Percentiles rank a stretch among this genome's conserved stretches.
These are phyloP conservation scores for Phytophthora syringae DNA, from an alignment of 352 stramenopile genomes.

Conservation along the genomic window DNA sequence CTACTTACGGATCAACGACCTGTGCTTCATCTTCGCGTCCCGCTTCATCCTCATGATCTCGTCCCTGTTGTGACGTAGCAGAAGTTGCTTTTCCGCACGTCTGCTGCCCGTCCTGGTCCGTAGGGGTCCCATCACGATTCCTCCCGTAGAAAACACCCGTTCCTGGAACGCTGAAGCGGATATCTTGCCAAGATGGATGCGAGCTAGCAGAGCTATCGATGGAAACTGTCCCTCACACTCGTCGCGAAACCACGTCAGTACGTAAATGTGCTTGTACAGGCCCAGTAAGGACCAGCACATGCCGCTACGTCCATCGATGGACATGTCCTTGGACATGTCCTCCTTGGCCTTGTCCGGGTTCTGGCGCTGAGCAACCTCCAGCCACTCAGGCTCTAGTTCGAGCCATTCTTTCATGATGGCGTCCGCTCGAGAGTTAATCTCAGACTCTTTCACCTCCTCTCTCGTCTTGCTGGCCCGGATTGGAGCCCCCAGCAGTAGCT, in stretches of 20 bases:
- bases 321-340: neutral
- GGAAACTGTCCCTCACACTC: constrained; percentile 1
- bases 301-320: neutral
- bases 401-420: constrained; percentile 13
- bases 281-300: constrained; percentile 8
- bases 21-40: neutral
- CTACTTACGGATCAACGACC: neutral
- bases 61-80: constrained; percentile 2
- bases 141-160: constrained; percentile 6
- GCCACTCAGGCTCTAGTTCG: neutral
- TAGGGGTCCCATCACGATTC: neutral
- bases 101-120: constrained; percentile 4
- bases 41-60: too few species aligned
- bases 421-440: constrained; percentile 8
- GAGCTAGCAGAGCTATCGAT: constrained; percentile 2
- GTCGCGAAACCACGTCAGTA: constrained; percentile 11
- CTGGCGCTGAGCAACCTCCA: neutral
- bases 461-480: constrained; percentile 1
- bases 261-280: constrained; percentile 12
- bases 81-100: constrained; percentile 3
- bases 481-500: constrained; percentile 3
- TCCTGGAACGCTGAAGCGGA: constrained; percentile 12
- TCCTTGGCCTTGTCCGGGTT: neutral
- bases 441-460: constrained; percentile 6
- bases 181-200: neutral